Evolutionary conservation across 345 rosid genomes (phyloP).

Genomic region (Nasturtium officinale): DNA sequence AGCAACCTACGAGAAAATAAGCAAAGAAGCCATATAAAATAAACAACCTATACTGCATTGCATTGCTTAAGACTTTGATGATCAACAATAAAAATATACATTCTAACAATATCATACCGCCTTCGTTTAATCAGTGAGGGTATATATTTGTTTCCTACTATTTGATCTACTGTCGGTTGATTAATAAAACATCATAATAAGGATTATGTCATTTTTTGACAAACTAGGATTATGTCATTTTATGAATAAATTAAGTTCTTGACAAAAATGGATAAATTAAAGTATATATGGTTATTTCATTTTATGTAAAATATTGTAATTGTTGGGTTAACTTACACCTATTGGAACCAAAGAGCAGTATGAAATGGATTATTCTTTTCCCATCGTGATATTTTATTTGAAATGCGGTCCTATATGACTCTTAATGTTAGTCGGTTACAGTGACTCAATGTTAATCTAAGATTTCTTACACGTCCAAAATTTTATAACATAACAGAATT

Average conservation of each 20-base stretch:
- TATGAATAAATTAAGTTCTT: too few relatives aligned
- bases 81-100: not conserved
- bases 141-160: not conserved
- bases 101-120: too few relatives aligned
- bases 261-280: not conserved
- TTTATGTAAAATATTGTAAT: not conserved
- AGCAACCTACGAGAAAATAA: not conserved
- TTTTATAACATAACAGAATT: not conserved
- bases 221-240: not conserved
- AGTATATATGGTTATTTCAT: not conserved
- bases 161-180: not conserved
- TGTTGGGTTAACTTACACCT: not conserved
- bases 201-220: too few relatives aligned
- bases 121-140: not conserved
- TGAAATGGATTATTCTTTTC: slow-evolving; percentile 28
- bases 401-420: slow-evolving; percentile 18
- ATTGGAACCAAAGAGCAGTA: slow-evolving; percentile 10
- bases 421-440: slow-evolving; percentile 9
- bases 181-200: too few relatives aligned
- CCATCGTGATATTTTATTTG: slow-evolving; percentile 3
- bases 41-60: not conserved
- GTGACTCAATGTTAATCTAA: too few relatives aligned
- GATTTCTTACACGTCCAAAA: slow-evolving; percentile 1
- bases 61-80: not conserved
- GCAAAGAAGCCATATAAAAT: not conserved